Conservation (phyloP, 352 stramenopile genomes). For the Phytophthora pisi region DNA sequence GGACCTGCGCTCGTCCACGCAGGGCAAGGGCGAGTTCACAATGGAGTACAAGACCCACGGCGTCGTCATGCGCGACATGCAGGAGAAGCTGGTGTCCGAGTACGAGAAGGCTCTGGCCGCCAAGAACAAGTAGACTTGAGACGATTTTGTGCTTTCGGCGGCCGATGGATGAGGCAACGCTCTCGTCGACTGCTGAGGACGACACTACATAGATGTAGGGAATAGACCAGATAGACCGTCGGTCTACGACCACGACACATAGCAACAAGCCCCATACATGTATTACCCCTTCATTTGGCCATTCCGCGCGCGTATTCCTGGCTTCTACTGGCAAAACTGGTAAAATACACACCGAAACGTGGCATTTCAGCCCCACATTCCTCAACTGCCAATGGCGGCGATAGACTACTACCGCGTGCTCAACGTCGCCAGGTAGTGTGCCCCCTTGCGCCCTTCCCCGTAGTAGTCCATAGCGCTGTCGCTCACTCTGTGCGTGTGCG, state of each 20-base stretch:
- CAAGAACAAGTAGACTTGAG: conserved; percentile 73
- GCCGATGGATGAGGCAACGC: neutral
- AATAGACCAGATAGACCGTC: conserved; percentile 31
- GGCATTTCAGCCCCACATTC: conserved; percentile 6
- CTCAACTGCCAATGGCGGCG: conserved; percentile 18
- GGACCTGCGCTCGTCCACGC: conserved; percentile 94
- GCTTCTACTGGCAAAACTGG: neutral
- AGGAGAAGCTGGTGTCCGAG: conserved; percentile 95
- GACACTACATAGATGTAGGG: conserved; percentile 13
- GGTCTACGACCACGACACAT: conserved; percentile 16
- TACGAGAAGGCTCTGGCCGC: conserved; percentile 88
- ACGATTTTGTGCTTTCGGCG: conserved; percentile 1
- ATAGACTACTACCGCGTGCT: conserved; percentile 86
- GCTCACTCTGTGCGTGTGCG: conserved; percentile 3
- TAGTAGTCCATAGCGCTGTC: neutral
- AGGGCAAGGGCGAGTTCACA: conserved; percentile 99
- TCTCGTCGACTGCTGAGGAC: conserved; percentile 2
- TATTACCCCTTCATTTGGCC: conserved; percentile 10
- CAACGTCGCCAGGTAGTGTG: conserved; percentile 66
- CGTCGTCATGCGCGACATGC: conserved; percentile 91
- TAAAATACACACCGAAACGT: neutral
- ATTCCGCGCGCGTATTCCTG: neutral
- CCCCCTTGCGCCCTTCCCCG: neutral
- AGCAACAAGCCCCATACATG: conserved; percentile 17
- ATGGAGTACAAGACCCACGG: conserved; percentile 99